Conservation (phyloP, 192 early-diverging fungal species). For the Glomus cerebriforme region DNA sequence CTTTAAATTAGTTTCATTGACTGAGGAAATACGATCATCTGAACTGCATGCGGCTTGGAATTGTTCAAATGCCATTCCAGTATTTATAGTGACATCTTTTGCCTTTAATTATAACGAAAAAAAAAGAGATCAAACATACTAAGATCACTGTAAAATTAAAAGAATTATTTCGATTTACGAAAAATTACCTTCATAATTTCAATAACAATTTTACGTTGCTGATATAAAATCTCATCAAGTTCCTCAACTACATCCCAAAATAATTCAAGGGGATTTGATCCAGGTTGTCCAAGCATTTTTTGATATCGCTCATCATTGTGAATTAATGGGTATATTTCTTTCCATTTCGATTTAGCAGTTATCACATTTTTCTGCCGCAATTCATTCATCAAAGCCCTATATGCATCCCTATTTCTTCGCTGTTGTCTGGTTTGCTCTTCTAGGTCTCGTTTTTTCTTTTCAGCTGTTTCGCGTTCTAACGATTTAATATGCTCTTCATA, state of each 20-base stretch:
- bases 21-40: constrained; percentile 33
- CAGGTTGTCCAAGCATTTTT: constrained; percentile 75
- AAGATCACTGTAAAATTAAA: background rate
- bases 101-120: constrained; percentile 38
- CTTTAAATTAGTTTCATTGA: constrained; percentile 41
- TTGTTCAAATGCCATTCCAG: constrained; percentile 48
- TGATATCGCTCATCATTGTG: constrained; percentile 69
- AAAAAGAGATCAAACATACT: background rate
- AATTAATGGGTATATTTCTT: constrained; percentile 76
- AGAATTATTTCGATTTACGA: constrained; percentile 19
- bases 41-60: constrained; percentile 39
- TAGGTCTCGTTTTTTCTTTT: constrained; percentile 45
- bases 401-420: constrained; percentile 72
- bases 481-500: constrained; percentile 79
- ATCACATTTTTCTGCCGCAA: constrained; percentile 57
- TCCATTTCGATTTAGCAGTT: constrained; percentile 80
- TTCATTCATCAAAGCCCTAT: constrained; percentile 70
- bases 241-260: constrained; percentile 92
- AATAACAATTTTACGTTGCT: constrained; percentile 66
- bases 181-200: constrained; percentile 59
- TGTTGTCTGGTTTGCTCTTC: constrained; percentile 59
- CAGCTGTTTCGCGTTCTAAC: constrained; percentile 61
- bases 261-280: constrained; percentile 86
- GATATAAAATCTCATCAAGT: constrained; percentile 73
- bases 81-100: constrained; percentile 48